These are phyloP conservation scores for Monilinia laxa DNA, from an alignment of 2,329 filamentous ascomycete genomes.

Conservation along the genomic window DNA sequence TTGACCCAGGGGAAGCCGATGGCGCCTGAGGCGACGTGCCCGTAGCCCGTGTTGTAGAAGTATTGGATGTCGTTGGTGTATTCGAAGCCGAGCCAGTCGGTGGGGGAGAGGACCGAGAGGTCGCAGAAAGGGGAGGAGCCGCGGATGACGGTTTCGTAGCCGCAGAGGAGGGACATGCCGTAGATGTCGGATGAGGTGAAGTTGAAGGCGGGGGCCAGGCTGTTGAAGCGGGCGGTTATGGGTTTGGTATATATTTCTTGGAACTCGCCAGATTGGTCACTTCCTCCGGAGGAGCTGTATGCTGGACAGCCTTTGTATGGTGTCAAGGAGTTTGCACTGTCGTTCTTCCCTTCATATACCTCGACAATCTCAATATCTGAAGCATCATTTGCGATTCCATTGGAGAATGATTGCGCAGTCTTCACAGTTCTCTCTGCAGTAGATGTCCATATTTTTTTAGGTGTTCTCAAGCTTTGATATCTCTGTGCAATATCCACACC, in stretches of 20 bases:
- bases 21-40: constrained; percentile 46
- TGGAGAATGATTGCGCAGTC: constrained; percentile 49
- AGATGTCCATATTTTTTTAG: constrained; percentile 52
- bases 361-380: constrained; percentile 47
- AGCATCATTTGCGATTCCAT: constrained; percentile 47
- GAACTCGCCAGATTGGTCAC: constrained; percentile 45
- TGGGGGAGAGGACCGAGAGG: constrained; percentile 46
- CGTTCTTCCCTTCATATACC: constrained; percentile 48
- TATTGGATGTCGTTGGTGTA: constrained; percentile 52
- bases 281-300: constrained; percentile 51
- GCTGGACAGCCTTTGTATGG: constrained; percentile 54
- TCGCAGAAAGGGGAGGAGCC: constrained; percentile 50
- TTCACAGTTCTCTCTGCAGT: constrained; percentile 53
- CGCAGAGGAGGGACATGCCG: constrained; percentile 52
- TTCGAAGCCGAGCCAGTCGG: constrained; percentile 51
- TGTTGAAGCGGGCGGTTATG: constrained; percentile 49
- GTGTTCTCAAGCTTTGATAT: constrained; percentile 44
- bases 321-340: constrained; percentile 53
- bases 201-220: constrained; percentile 50
- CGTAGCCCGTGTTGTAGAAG: constrained; percentile 54
- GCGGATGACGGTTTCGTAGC: constrained; percentile 52
- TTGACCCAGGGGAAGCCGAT: constrained; percentile 56
- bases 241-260: constrained; percentile 50
- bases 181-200: constrained; percentile 52
- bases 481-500: constrained; percentile 36